Base-by-base conservation (phyloP, 129 eudicot genomes). In the Solidago caesia region DNA sequence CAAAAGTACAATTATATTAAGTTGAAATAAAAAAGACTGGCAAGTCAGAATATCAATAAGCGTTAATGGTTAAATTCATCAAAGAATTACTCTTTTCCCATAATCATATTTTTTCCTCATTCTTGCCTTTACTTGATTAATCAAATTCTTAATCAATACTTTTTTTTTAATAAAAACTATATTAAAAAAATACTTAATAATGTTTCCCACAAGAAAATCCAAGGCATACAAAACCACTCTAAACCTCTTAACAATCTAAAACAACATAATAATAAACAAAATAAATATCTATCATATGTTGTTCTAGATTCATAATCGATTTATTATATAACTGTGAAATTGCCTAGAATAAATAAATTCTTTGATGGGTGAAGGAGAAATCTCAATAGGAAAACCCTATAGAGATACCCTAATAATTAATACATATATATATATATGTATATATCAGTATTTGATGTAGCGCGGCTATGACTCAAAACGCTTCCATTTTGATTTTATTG, bases 381-480 rank as follows among this genome's bases (percentile, higher is more conserved):
- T 55, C 82, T 84, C 84, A 71, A 27, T 5, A 91, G 92, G 97
- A 91, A 64, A 86, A 88, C 96, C 97, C 97, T 82, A 67, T 11
- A 21, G 76, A 84, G 77, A 84, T 79, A 51, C 81, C 82, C 80
- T 11, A 6, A 72, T 33, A 64, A 63, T 13, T n/a, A 25, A 75
- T 66, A 67, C 75, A 83, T 44, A 71, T 12, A 58, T 44, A 61
- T 56, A 26, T 56, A 56, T 16, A 56, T 6, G 3, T 65, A 56
- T 25, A 68, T 29, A 48, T 46, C 44, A 14, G 49, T 39, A 21
- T 58, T 91, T 81, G 29, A 86, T 88, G 4, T 88, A 73, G 97
- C 92, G 97, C 87, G 56, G 97, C 97, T 84, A 91, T 91, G 97
- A 91, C 97, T 91, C 97, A 81, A 91, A 91, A 86, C 96, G 97